Conservation (phyloP, 2,329 filamentous ascomycete species). For the Rhytidhysteron rufulum region DNA sequence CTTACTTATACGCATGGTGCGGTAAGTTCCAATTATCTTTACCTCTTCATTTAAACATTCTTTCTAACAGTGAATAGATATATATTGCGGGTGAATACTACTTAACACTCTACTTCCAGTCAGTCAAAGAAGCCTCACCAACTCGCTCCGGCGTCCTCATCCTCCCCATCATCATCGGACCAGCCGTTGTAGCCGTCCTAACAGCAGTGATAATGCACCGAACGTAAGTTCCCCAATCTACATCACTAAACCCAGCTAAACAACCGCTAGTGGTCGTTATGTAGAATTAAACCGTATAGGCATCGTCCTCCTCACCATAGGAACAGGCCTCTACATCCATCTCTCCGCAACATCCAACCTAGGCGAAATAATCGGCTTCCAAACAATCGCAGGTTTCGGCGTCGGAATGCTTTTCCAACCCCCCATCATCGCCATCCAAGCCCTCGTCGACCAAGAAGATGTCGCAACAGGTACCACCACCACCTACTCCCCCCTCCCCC, state of each 20-base stretch:
- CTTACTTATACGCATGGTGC: constrained; percentile 48
- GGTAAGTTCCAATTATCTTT: constrained; percentile 30
- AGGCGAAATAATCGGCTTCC: constrained; percentile 42
- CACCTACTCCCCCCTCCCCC: no score
- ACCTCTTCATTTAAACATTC: background rate
- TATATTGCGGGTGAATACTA: constrained; percentile 67
- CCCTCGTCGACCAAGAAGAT: constrained; percentile 48
- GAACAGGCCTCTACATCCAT: constrained; percentile 32
- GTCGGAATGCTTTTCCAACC: constrained; percentile 52
- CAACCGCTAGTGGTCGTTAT: constrained; percentile 31
- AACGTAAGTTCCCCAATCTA: constrained; percentile 12
- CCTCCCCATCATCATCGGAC: constrained; percentile 53
- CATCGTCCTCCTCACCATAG: constrained; percentile 26
- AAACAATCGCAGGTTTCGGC: constrained; percentile 50
- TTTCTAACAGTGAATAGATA: no score
- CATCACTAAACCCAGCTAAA: background rate
- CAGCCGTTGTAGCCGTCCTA: constrained; percentile 43
- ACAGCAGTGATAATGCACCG: constrained; percentile 47
- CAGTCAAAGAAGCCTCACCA: constrained; percentile 59
- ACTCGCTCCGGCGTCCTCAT: constrained; percentile 59
- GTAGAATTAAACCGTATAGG: constrained; percentile 35
- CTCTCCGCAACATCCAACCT: constrained; percentile 25
- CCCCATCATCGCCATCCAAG: constrained; percentile 55
- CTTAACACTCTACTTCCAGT: constrained; percentile 70
- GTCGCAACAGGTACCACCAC: no score